Evolutionary conservation across 305 asterid genomes (phyloP).

Genomic region (Coffea humblotiana): DNA sequence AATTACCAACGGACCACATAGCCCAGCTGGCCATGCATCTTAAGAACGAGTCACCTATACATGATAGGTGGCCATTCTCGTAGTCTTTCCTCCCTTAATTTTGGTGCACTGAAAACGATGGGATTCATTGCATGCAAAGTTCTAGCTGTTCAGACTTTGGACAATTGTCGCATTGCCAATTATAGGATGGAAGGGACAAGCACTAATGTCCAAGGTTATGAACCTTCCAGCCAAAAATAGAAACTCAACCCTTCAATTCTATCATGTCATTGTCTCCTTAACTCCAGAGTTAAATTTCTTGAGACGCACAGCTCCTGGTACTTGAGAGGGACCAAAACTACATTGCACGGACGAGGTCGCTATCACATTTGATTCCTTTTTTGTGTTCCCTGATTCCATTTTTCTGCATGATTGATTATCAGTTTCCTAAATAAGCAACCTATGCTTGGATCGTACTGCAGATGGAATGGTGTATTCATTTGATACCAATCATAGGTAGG

Average conservation of each 20-base stretch:
- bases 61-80: background rate
- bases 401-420: constrained; percentile 18
- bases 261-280: constrained; percentile 20
- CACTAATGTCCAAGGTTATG: constrained; percentile 8
- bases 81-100: background rate
- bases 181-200: constrained; percentile 20
- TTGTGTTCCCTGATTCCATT: constrained; percentile 13
- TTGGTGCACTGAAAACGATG: constrained; percentile 18
- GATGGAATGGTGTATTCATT: constrained; percentile 17
- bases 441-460: constrained; percentile 19
- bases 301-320: constrained; percentile 21
- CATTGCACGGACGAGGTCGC: constrained; percentile 7
- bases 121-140: constrained; percentile 10
- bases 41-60: background rate
- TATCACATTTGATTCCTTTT: constrained; percentile 18
- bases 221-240: constrained; percentile 8
- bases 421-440: constrained; percentile 24
- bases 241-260: constrained; percentile 9
- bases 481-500: constrained; percentile 31
- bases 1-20: background rate
- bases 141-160: constrained; percentile 12
- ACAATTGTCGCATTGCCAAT: constrained; percentile 25
- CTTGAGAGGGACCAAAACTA: constrained; percentile 27
- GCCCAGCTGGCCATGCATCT: background rate
- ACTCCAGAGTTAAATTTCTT: background rate